These are phyloP conservation scores for Penicillium goetzii DNA, from an alignment of 495 filamentous ascomycete species.

Conservation along the genomic window DNA sequence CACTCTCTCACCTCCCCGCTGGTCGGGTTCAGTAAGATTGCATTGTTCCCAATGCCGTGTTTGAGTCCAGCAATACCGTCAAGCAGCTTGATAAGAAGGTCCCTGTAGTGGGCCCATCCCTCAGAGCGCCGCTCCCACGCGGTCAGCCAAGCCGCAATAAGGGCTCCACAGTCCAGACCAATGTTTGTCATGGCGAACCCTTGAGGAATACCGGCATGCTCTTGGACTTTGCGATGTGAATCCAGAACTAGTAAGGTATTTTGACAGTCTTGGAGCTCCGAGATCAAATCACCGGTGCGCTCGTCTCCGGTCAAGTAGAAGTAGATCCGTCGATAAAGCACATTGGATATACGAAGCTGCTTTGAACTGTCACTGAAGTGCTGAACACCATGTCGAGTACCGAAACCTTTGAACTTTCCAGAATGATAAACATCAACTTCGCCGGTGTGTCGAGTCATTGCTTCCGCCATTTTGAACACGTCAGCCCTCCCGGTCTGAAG, in stretches of 20 bases:
- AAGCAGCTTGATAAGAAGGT: conserved; percentile 22
- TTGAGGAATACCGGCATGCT: conserved; percentile 40
- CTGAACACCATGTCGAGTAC: conserved; percentile 56
- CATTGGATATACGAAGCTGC: conserved; percentile 53
- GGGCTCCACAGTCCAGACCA: conserved; percentile 49
- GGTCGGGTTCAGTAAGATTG: conserved; percentile 25
- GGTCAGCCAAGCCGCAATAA: conserved; percentile 47
- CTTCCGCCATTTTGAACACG: conserved; percentile 53
- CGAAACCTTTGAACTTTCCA: conserved; percentile 51
- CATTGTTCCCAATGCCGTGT: conserved; percentile 29
- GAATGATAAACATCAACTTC: conserved; percentile 57
- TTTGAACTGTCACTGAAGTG: conserved; percentile 56
- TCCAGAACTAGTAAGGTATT: conserved; percentile 44
- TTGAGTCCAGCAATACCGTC: conserved; percentile 24
- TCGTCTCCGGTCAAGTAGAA: conserved; percentile 53
- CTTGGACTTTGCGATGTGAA: conserved; percentile 51
- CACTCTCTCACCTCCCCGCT: conserved; percentile 27
- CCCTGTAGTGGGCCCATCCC: conserved; percentile 16
- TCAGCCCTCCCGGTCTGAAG: conserved; percentile 50
- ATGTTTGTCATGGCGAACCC: conserved; percentile 43
- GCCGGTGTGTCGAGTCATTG: conserved; percentile 50
- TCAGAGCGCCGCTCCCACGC: conserved; percentile 46
- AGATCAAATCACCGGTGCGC: conserved; percentile 50
- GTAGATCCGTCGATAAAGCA: conserved; percentile 48
- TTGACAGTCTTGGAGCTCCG: conserved; percentile 35